Evolutionary conservation across 2,329 filamentous ascomycete genomes (phyloP).

Genomic region (Aspergillus unguis): DNA sequence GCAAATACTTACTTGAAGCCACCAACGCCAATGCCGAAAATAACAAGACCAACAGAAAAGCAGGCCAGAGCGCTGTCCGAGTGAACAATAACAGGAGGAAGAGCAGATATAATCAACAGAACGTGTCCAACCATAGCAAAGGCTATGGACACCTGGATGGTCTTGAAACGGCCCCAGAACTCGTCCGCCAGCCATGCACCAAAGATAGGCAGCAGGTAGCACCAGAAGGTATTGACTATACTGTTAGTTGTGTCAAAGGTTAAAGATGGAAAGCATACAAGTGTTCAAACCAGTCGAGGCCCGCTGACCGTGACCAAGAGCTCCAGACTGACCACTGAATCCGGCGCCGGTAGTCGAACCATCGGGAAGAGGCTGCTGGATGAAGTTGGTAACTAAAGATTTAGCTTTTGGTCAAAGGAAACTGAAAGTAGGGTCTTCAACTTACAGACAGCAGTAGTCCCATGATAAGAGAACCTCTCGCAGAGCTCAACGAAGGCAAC

Average conservation of each 20-base stretch:
- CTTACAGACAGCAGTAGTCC: slow-evolving; percentile 64
- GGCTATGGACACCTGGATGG: slow-evolving; percentile 64
- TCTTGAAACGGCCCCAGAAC: slow-evolving; percentile 66
- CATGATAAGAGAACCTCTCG: slow-evolving; percentile 76
- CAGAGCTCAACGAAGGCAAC: slow-evolving; percentile 71
- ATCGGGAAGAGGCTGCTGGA: slow-evolving; percentile 54
- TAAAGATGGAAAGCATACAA: slow-evolving; percentile 28
- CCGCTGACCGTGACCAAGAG: slow-evolving; percentile 58
- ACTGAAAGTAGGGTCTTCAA: slow-evolving; percentile 10
- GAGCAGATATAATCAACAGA: slow-evolving; percentile 64
- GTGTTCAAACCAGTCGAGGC: slow-evolving; percentile 54
- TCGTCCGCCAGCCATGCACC: slow-evolving; percentile 66
- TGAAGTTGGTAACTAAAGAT: slow-evolving; percentile 58
- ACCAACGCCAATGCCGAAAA: slow-evolving; percentile 70
- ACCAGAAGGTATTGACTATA: slow-evolving; percentile 59
- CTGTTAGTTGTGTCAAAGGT: neutral
- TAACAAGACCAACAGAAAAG: slow-evolving; percentile 61
- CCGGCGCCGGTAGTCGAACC: slow-evolving; percentile 54
- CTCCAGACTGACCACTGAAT: slow-evolving; percentile 42
- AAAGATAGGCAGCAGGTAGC: slow-evolving; percentile 59
- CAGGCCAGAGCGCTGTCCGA: slow-evolving; percentile 57
- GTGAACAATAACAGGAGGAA: slow-evolving; percentile 61
- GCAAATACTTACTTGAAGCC: slow-evolving; percentile 62
- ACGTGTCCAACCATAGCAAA: slow-evolving; percentile 66
- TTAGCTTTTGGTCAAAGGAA: neutral